Conservation (phyloP, 2,329 filamentous ascomycete genomes). For the Berkeleyomyces rouxiae region DNA sequence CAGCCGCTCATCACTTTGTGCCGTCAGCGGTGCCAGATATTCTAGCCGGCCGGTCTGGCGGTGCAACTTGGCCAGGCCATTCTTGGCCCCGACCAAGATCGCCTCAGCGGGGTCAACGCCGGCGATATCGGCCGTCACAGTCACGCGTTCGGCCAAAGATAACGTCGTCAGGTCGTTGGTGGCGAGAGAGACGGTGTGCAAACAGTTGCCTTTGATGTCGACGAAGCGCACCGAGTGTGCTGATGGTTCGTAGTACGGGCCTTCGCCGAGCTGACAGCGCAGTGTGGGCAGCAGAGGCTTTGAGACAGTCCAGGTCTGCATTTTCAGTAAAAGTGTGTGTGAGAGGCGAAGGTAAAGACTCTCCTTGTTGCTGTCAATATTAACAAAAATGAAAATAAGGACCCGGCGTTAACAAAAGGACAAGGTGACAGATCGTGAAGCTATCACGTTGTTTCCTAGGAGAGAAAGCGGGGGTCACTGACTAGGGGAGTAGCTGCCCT, state of each 20-base stretch:
- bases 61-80: constrained; percentile 65
- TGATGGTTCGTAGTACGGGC: constrained; percentile 52
- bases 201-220: constrained; percentile 62
- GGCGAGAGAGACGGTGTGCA: constrained; percentile 54
- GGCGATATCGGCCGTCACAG: constrained; percentile 65
- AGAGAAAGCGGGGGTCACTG: neutral
- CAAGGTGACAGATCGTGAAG: neutral
- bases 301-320: constrained; percentile 34
- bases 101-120: constrained; percentile 43
- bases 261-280: constrained; percentile 54
- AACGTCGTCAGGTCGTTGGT: constrained; percentile 42
- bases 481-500: neutral
- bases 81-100: constrained; percentile 65
- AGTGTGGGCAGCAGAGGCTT: constrained; percentile 41
- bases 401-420: neutral
- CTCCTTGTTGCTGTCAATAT: neutral
- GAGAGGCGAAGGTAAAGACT: too few species aligned
- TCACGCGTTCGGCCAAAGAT: constrained; percentile 37
- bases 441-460: neutral
- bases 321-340: neutral
- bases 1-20: constrained; percentile 34
- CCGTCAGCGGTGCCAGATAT: constrained; percentile 33
- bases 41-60: constrained; percentile 38
- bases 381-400: neutral
- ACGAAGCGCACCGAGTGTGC: constrained; percentile 57